Conservation (phyloP, 1,284 basidiomycete species). For the Ustilago crameri region DNA sequence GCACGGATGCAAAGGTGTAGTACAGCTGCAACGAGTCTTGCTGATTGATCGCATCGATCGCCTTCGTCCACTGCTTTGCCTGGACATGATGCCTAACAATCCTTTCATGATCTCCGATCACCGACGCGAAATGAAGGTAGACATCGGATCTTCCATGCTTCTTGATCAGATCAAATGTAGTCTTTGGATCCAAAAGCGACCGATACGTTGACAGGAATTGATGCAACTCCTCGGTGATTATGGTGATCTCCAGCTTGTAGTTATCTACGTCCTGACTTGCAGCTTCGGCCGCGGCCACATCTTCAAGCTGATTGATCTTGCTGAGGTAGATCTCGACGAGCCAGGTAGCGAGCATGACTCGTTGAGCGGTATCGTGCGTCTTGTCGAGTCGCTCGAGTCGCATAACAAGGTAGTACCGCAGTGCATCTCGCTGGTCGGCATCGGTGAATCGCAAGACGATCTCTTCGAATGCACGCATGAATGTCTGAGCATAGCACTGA, state of each 20-base stretch:
- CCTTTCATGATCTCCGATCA: constrained; percentile 82
- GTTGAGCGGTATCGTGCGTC: constrained; percentile 81
- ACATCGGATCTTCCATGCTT: constrained; percentile 92
- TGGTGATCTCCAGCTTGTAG: constrained; percentile 79
- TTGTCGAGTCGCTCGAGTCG: constrained; percentile 84
- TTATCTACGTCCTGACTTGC: constrained; percentile 87
- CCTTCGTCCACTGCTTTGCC: constrained; percentile 90
- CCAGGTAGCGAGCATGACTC: constrained; percentile 99
- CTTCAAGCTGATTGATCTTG: constrained; percentile 96
- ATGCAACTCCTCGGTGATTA: constrained; percentile 90
- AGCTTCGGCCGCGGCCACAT: constrained; percentile 79
- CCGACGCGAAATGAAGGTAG: constrained; percentile 87
- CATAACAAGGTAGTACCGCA: constrained; percentile 89
- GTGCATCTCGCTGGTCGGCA: constrained; percentile 87
- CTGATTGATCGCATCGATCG: constrained; percentile 82
- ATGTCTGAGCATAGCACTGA: constrained; percentile 79
- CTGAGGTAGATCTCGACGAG: constrained; percentile 95
- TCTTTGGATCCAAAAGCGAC: constrained; percentile 83
- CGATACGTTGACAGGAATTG: constrained; percentile 83
- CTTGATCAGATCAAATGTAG: constrained; percentile 90
- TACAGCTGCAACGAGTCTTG: constrained; percentile 85
- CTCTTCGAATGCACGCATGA: constrained; percentile 86
- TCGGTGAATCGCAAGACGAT: constrained; percentile 91
- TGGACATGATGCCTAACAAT: constrained; percentile 93
- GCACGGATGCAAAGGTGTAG: constrained; percentile 88